Percentiles rank a stretch among this genome's conserved stretches.
Conservation (phyloP, 1,284 basidiomycete genomes). For the Takashimella koratensis region DNA sequence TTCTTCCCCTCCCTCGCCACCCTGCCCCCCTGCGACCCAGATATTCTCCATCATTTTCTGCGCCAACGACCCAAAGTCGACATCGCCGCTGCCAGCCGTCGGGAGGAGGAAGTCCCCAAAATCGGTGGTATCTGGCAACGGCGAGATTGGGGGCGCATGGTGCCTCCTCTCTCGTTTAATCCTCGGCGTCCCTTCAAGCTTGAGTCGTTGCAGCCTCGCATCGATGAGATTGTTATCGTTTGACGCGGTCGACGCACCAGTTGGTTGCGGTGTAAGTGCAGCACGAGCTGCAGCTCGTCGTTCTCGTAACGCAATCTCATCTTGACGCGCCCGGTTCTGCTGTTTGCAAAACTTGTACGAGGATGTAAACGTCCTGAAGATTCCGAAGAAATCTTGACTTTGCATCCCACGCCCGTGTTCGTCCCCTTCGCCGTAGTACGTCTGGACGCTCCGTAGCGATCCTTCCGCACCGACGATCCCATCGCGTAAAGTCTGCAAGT, state of each 20-base stretch:
- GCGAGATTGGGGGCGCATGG: conserved; percentile 44
- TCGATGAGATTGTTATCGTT: conserved; percentile 62
- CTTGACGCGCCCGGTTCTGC: conserved; percentile 59
- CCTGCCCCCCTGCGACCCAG: neutral
- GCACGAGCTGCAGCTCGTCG: conserved; percentile 37
- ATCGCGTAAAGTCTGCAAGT: conserved; percentile 76
- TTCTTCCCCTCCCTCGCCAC: neutral
- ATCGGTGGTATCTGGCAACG: conserved; percentile 48
- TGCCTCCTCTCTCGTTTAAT: conserved; percentile 48
- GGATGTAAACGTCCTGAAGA: conserved; percentile 91
- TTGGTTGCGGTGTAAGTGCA: conserved; percentile 44
- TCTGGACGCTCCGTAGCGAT: conserved; percentile 74
- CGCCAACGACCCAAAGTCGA: conserved; percentile 37
- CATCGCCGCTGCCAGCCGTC: conserved; percentile 30
- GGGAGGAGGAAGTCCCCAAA: conserved; percentile 50
- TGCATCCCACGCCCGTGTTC: conserved; percentile 53
- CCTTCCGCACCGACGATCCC: conserved; percentile 77
- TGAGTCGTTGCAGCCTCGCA: conserved; percentile 68
- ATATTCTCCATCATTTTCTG: conserved; percentile 34
- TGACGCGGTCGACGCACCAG: conserved; percentile 33
- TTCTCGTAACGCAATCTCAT: conserved; percentile 49
- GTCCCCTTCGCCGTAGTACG: conserved; percentile 87
- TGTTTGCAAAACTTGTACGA: conserved; percentile 87
- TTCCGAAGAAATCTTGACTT: conserved; percentile 76
- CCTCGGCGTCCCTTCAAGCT: conserved; percentile 60